Evolutionary conservation across 2,329 filamentous ascomycete genomes (phyloP).

Genomic region (Ophiosphaerella korrae): DNA sequence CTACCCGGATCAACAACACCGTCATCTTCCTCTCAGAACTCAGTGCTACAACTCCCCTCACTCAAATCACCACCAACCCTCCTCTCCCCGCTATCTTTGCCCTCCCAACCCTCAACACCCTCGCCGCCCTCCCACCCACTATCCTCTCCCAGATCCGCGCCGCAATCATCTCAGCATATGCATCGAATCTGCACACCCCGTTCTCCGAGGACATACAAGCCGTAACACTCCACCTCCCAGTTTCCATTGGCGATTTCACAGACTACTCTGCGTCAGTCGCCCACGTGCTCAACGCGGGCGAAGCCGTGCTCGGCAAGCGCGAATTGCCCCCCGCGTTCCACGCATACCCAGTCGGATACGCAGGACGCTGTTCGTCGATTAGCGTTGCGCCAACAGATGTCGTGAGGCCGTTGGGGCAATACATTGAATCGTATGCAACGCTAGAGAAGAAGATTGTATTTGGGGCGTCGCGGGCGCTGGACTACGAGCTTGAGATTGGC

Average conservation of each 20-base stretch:
- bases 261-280: constrained; percentile 63
- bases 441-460: constrained; percentile 59
- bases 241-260: constrained; percentile 61
- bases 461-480: constrained; percentile 48
- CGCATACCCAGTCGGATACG: constrained; percentile 56
- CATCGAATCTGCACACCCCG: constrained; percentile 16
- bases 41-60: constrained; percentile 26
- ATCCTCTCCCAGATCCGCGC: constrained; percentile 49
- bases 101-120: constrained; percentile 52
- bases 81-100: constrained; percentile 35
- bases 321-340: constrained; percentile 34
- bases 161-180: constrained; percentile 47
- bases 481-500: constrained; percentile 59
- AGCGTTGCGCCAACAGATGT: constrained; percentile 53
- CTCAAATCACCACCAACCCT: constrained; percentile 25
- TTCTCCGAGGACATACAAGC: constrained; percentile 43
- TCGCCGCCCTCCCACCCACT: constrained; percentile 53
- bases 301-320: constrained; percentile 30
- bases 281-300: constrained; percentile 59
- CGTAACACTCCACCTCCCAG: constrained; percentile 59
- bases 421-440: constrained; percentile 24
- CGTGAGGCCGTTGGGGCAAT: constrained; percentile 33
- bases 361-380: constrained; percentile 61
- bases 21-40: constrained; percentile 60
- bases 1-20: constrained; percentile 57